Conservation (phyloP, 2,329 filamentous ascomycete genomes). For the Ampelomyces quisqualis region DNA sequence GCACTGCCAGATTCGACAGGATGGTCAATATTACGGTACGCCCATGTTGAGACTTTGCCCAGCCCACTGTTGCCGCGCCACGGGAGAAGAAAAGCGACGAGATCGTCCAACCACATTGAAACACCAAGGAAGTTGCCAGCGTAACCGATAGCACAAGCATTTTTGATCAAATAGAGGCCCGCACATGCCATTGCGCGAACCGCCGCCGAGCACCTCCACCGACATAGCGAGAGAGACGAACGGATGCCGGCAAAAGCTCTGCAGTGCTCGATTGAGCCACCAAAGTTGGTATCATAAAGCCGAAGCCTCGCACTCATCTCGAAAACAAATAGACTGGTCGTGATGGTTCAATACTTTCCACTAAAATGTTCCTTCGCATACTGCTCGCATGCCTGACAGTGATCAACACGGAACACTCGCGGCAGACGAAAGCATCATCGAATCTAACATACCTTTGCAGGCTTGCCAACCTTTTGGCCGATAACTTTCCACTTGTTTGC, state of each 20-base stretch:
- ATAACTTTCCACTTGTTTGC: constrained; percentile 99
- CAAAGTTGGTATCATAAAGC: constrained; percentile 44
- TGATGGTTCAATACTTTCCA: constrained; percentile 49
- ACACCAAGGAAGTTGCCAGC: constrained; percentile 11
- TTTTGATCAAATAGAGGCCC: constrained; percentile 22
- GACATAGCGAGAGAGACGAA: constrained; percentile 30
- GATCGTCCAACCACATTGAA: constrained; percentile 8
- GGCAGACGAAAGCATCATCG: constrained; percentile 5
- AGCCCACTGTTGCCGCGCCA: constrained; percentile 15
- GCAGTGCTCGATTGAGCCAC: constrained; percentile 32
- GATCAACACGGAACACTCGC: constrained; percentile 15
- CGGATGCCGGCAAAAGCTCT: constrained; percentile 31
- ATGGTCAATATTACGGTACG: constrained; percentile 27
- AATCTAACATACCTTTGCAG: constrained; percentile 71
- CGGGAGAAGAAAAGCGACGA: constrained; percentile 12
- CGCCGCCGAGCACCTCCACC: constrained; percentile 27
- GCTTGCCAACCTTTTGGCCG: constrained; percentile 94
- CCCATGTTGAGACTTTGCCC: constrained; percentile 14
- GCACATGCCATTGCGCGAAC: constrained; percentile 13
- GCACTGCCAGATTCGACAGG: constrained; percentile 21
- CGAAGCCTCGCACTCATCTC: constrained; percentile 33
- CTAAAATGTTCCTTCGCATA: constrained; percentile 95
- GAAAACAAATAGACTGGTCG: constrained; percentile 44
- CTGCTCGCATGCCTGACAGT: constrained; percentile 73
- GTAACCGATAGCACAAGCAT: constrained; percentile 13